phyloP scores from a whole-genome alignment of 306 rosid genomes.

The Castanea mollissima region DNA sequence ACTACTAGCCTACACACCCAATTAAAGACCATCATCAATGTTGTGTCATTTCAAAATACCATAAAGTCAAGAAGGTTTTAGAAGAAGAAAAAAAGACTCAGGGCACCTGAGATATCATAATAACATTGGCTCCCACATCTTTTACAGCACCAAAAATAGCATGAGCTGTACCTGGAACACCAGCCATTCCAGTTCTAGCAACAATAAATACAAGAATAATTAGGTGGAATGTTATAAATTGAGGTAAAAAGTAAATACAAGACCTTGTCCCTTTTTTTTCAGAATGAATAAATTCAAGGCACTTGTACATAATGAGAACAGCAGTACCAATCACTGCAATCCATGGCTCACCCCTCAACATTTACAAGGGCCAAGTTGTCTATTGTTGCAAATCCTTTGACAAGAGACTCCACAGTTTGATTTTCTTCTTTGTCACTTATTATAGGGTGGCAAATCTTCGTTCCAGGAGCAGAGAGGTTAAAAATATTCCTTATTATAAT shows the following conservation, averaged over 20 bases:
- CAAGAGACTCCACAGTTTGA: conserved; percentile 56
- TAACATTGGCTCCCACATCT: conserved; percentile 99
- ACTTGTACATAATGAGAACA: conserved; percentile 8
- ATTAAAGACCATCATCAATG: conserved; percentile 26
- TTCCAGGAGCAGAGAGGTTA: conserved; percentile 88
- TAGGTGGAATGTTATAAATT: conserved; percentile 4
- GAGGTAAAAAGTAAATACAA: not conserved
- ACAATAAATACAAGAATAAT: conserved; percentile 6
- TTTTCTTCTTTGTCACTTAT: conserved; percentile 44
- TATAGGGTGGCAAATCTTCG: conserved; percentile 73
- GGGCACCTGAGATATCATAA: conserved; percentile 97
- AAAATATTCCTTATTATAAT: conserved; percentile 86
- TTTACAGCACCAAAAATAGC: conserved; percentile 83
- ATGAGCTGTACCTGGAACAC: conserved; percentile 98
- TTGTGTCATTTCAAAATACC: conserved; percentile 7
- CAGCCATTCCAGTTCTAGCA: conserved; percentile 98
- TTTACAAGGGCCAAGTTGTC: conserved; percentile 95
- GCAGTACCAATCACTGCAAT: conserved; percentile 12
- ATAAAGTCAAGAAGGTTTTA: conserved; percentile 13
- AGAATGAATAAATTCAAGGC: not conserved
- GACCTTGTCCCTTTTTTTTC: not conserved
- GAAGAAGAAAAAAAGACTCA: not conserved
- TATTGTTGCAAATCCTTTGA: conserved; percentile 96
- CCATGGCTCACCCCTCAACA: conserved; percentile 89
- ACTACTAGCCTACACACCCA: conserved; percentile 86